Percentiles rank a stretch among this genome's conserved stretches.
phyloP scores from a whole-genome alignment of 2,329 filamentous ascomycete genomes.

The Talaromyces marneffei region DNA sequence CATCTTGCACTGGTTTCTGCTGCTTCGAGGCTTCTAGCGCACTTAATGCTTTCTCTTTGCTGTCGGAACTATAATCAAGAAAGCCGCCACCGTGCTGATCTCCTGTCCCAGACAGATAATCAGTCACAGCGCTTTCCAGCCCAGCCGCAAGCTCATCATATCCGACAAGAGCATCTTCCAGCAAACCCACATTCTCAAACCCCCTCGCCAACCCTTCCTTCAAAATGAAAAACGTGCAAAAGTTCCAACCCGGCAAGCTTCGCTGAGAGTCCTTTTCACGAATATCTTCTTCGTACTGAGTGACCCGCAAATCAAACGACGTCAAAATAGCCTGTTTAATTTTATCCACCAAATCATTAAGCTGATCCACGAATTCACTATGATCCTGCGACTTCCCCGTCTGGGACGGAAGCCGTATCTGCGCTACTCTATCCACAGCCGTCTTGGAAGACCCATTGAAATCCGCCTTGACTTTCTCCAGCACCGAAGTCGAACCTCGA shows the following conservation, averaged over 20 bases:
- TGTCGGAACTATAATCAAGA: conserved; percentile 65
- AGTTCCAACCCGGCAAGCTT: conserved; percentile 91
- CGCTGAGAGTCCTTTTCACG: conserved; percentile 87
- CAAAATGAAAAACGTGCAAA: conserved; percentile 97
- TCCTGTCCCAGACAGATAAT: conserved; percentile 58
- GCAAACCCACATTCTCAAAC: conserved; percentile 91
- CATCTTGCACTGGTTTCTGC: not conserved
- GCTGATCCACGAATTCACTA: conserved; percentile 73
- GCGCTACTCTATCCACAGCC: conserved; percentile 69
- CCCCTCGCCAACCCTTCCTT: conserved; percentile 92
- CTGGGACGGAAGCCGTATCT: conserved; percentile 61
- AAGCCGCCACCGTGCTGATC: conserved; percentile 68
- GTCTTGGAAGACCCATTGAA: conserved; percentile 77
- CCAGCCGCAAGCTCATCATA: conserved; percentile 92
- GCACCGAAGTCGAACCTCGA: conserved; percentile 68
- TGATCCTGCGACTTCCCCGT: conserved; percentile 51
- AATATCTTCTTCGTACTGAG: conserved; percentile 95
- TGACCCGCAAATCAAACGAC: conserved; percentile 85
- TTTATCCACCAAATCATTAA: conserved; percentile 77
- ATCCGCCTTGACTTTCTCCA: conserved; percentile 85
- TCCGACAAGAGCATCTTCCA: conserved; percentile 88
- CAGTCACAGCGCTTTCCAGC: conserved; percentile 72
- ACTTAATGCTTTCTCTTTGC: conserved; percentile 55
- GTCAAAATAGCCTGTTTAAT: conserved; percentile 80
- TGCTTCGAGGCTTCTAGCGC: conserved; percentile 39